Percentiles rank a stretch among this genome's conserved stretches.
Conservation (phyloP, 202 grass and related monocot genomes). For the Alloteropsis angusta region DNA sequence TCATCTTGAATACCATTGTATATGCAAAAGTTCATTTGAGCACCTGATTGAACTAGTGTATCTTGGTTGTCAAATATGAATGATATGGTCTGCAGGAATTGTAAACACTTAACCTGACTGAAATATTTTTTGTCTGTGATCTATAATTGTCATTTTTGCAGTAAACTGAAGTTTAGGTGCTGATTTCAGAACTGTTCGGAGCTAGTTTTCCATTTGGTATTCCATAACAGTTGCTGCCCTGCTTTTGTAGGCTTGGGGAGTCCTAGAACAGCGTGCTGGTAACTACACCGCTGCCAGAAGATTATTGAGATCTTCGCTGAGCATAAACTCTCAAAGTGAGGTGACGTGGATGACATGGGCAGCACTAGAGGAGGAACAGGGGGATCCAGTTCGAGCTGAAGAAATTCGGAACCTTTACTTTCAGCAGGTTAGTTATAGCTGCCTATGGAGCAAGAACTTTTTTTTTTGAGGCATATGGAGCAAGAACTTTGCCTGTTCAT, state of each 20-base stretch:
- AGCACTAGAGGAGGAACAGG: conserved; percentile 66
- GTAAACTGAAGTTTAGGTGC: background rate
- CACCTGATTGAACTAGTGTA: background rate
- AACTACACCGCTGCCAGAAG: conserved; percentile 74
- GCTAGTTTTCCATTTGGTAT: background rate
- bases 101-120: background rate
- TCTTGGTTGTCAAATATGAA: background rate
- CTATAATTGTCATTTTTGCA: background rate
- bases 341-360: conserved; percentile 98
- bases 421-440: conserved; percentile 59
- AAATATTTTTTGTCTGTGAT: background rate
- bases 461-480: too few species aligned
- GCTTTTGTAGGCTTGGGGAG: conserved; percentile 76
- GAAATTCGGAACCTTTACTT: conserved; percentile 91
- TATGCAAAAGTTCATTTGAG: background rate
- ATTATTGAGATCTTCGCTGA: conserved; percentile 78
- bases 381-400: conserved; percentile 76
- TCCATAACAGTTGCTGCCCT: background rate
- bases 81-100: background rate
- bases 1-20: background rate
- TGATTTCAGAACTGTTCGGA: background rate
- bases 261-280: conserved; percentile 82
- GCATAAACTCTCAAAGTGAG: conserved; percentile 95
- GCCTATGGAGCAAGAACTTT: background rate
- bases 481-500: background rate